phyloP scores from a whole-genome alignment of 139 green algal species.

The Chlorella sp. region DNA sequence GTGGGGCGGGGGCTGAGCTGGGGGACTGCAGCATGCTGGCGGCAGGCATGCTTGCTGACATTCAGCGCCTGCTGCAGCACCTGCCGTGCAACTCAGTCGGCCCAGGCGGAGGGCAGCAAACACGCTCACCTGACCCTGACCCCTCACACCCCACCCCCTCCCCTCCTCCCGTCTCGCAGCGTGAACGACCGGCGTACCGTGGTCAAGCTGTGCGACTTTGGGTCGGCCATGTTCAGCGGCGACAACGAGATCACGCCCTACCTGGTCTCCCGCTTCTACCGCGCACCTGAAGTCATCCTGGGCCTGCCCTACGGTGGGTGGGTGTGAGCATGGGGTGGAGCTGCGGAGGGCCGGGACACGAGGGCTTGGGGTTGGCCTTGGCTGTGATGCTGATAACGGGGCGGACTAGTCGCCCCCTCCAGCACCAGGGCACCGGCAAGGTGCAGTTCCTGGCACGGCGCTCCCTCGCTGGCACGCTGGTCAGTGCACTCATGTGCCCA shows the following conservation, averaged over 20 bases:
- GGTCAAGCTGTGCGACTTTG: constrained; percentile 96
- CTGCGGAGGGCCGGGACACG: no score
- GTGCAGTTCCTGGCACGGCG: no score
- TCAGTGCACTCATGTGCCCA: no score
- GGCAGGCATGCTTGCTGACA: neutral
- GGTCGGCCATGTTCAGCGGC: constrained; percentile 92
- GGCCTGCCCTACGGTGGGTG: constrained; percentile 91
- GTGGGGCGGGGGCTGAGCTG: neutral
- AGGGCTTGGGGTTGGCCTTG: no score
- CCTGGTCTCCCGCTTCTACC: constrained; percentile 97
- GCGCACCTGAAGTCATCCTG: constrained; percentile 96
- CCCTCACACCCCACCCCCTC: neutral
- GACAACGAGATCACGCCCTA: constrained; percentile 99
- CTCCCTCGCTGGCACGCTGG: no score
- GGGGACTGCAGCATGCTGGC: neutral
- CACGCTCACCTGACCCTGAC: no score
- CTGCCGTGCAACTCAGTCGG: no score
- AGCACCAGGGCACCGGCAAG: no score
- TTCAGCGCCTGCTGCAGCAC: neutral
- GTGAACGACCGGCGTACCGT: constrained; percentile 85
- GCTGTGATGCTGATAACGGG: no score
- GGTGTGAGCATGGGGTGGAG: no score
- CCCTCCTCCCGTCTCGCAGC: neutral
- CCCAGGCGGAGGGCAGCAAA: no score
- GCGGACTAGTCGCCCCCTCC: no score